phyloP scores from a whole-genome alignment of 495 filamentous ascomycete species.

The Chaetomium fimeti region DNA sequence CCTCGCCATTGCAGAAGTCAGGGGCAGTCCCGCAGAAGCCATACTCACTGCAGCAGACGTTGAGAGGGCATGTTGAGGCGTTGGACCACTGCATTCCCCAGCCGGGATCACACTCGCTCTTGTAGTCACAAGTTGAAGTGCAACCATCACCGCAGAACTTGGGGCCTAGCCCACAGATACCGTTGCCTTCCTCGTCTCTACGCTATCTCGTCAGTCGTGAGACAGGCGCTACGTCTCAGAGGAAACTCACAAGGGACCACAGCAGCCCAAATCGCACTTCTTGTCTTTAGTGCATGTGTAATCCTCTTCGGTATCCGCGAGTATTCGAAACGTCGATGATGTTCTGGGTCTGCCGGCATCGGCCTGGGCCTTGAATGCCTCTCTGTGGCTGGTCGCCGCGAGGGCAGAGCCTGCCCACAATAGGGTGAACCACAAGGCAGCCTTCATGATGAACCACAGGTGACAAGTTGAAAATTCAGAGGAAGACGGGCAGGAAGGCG shows the following conservation, averaged over 20 bases:
- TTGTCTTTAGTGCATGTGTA: background rate
- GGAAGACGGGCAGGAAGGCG: background rate
- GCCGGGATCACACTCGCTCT: conserved; percentile 12
- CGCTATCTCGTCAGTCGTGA: background rate
- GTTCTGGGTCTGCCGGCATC: background rate
- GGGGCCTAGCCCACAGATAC: background rate
- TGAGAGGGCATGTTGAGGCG: conserved; percentile 25
- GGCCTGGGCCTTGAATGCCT: conserved; percentile 4
- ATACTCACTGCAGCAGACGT: conserved; percentile 28
- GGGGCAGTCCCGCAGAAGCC: conserved; percentile 19
- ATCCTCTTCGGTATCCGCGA: background rate
- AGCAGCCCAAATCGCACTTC: background rate
- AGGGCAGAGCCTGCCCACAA: background rate
- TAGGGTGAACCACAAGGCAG: background rate
- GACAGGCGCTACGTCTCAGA: background rate
- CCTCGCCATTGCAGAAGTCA: background rate
- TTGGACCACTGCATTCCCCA: conserved; percentile 12
- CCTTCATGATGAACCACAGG: background rate
- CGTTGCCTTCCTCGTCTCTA: background rate
- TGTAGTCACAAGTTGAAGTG: background rate
- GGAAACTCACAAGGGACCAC: background rate
- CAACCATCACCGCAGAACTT: conserved; percentile 7
- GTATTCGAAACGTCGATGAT: background rate
- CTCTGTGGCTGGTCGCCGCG: background rate
- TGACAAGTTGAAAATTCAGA: no score